Percentiles rank a stretch among this genome's conserved stretches.
Conservation (phyloP, 225 moss, liverwort and hornwort genomes). For the Sphagnum contortum region DNA sequence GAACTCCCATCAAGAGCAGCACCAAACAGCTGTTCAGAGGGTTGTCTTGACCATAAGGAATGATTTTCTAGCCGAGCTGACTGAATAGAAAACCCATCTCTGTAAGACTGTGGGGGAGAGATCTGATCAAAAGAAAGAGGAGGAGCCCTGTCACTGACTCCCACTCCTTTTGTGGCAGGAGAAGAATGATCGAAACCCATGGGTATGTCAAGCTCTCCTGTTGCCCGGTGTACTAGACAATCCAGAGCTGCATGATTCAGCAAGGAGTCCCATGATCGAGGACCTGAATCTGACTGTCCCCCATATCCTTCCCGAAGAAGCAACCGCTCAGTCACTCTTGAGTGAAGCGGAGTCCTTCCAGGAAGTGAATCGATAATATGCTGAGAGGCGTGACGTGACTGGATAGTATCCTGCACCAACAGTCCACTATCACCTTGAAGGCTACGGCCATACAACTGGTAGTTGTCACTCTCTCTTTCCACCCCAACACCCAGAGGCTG, state of each 20-base stretch:
- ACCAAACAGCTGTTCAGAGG: constrained; percentile 74
- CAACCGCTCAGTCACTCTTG: not conserved
- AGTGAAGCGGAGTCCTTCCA: too few species aligned
- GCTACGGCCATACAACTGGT: constrained; percentile 11
- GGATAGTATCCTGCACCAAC: too few species aligned
- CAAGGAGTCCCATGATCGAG: constrained; percentile 24
- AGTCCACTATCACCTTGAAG: too few species aligned
- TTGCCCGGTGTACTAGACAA: constrained; percentile 67
- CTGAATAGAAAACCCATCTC: constrained; percentile 77
- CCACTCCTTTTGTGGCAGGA: constrained; percentile 59
- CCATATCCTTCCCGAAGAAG: too few species aligned
- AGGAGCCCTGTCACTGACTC: constrained; percentile 27
- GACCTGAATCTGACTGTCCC: constrained; percentile 22
- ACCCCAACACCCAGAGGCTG: constrained; percentile 30
- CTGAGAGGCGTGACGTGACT: too few species aligned
- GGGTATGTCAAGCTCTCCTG: constrained; percentile 66
- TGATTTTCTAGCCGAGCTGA: constrained; percentile 34
- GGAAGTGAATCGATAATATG: too few species aligned
- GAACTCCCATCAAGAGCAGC: constrained; percentile 19
- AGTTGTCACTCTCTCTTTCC: constrained; percentile 21
- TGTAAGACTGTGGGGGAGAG: constrained; percentile 63
- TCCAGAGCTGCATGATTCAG: constrained; percentile 21
- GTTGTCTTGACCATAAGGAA: constrained; percentile 69
- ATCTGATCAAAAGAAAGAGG: constrained; percentile 79
- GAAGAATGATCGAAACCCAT: constrained; percentile 37